These are phyloP conservation scores for Nannizziopsis barbatae DNA, from an alignment of 2,329 filamentous ascomycete genomes.

Conservation along the genomic window DNA sequence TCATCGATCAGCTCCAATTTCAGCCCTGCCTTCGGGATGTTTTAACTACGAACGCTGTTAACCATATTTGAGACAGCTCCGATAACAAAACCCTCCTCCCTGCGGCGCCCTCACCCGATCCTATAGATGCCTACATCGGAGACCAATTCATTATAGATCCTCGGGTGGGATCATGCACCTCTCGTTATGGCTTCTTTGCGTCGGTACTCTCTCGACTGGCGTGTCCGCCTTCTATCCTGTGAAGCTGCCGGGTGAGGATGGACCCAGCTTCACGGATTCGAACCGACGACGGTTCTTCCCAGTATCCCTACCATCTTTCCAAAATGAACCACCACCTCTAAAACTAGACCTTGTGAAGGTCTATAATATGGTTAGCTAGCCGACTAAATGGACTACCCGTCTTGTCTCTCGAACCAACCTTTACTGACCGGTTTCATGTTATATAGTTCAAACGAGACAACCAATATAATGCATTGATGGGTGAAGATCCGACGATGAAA, in stretches of 20 bases:
- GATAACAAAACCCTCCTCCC: not conserved
- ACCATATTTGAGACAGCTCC: not conserved
- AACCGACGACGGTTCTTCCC: slow-evolving; percentile 13
- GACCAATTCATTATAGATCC: slow-evolving; percentile 5
- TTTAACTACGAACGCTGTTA: not conserved
- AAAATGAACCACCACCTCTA: slow-evolving; percentile 19
- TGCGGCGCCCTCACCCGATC: not conserved
- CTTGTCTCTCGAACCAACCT: too few species aligned
- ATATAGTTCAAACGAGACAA: slow-evolving; percentile 37
- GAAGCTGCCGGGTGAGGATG: slow-evolving; percentile 14
- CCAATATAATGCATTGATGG: slow-evolving; percentile 36
- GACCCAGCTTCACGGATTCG: slow-evolving; percentile 15
- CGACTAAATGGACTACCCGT: not conserved
- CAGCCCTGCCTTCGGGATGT: too few species aligned
- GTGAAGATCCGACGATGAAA: slow-evolving; percentile 30
- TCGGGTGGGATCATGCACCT: slow-evolving; percentile 28
- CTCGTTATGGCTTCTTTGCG: slow-evolving; percentile 27
- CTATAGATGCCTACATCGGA: slow-evolving; percentile 1
- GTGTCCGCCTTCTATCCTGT: slow-evolving; percentile 38
- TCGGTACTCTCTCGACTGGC: slow-evolving; percentile 24
- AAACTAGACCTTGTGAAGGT: slow-evolving; percentile 31
- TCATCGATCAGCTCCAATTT: too few species aligned
- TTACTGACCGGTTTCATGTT: slow-evolving; percentile 12
- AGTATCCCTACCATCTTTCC: slow-evolving; percentile 12
- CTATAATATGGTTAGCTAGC: slow-evolving; percentile 18